A percentile compares a stretch with the other conserved stretches of the same genome.
Conservation (phyloP, 805 yeast genomes). For the Starmerella tilneyi region DNA sequence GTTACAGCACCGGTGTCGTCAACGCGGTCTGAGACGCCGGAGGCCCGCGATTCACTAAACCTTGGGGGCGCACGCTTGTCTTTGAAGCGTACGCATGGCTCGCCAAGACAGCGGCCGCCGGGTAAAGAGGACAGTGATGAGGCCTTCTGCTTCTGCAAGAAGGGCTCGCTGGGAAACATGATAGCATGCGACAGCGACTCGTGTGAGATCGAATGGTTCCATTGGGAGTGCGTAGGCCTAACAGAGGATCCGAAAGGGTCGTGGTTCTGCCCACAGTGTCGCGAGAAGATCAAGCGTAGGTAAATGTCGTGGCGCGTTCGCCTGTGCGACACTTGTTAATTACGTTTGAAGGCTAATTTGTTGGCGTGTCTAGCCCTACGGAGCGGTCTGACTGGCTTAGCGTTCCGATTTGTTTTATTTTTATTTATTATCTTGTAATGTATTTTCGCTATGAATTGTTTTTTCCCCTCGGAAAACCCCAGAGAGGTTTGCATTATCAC, state of each 20-base stretch:
- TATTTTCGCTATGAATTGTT: no score
- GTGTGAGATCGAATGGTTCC: conserved; percentile 92
- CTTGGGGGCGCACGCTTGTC: conserved; percentile 18
- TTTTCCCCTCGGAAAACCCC: no score
- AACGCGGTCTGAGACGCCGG: neutral
- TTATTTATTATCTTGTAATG: no score
- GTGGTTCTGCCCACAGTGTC: conserved; percentile 90
- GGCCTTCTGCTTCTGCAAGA: conserved; percentile 82
- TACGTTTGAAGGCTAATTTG: no score
- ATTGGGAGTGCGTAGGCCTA: conserved; percentile 86
- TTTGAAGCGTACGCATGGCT: conserved; percentile 14
- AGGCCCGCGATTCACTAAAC: conserved; percentile 11
- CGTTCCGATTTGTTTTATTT: no score
- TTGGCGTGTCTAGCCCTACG: no score
- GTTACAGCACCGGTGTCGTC: neutral
- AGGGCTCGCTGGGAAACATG: conserved; percentile 92
- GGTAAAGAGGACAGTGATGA: conserved; percentile 46
- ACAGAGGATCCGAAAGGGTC: conserved; percentile 81
- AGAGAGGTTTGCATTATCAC: no score
- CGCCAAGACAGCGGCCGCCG: conserved; percentile 17
- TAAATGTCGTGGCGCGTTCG: neutral
- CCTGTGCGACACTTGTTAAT: neutral
- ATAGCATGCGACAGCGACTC: conserved; percentile 88
- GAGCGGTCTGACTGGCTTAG: no score
- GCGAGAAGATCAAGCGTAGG: conserved; percentile 26